phyloP scores from a whole-genome alignment of 805 yeast genomes.

The Torulaspora microellipsoides region DNA sequence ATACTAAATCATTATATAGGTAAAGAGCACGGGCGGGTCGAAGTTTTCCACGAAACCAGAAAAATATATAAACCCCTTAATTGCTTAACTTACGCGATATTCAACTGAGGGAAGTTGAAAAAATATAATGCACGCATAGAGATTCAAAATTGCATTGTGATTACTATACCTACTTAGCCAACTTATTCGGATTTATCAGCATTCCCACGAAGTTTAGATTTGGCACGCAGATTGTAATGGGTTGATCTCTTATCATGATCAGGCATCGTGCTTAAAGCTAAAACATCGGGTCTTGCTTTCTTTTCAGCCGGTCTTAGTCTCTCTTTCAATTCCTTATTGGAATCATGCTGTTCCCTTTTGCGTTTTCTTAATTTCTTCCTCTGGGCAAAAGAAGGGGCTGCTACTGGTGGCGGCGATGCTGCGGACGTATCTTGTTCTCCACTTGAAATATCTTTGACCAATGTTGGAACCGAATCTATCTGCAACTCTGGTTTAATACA shows the following conservation, averaged over 20 bases:
- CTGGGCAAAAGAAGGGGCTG: neutral
- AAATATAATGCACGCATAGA: neutral
- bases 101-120: neutral
- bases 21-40: too few species aligned
- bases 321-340: constrained; percentile 12
- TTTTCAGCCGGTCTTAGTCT: constrained; percentile 26
- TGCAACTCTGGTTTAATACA: constrained; percentile 3
- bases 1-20: too few species aligned
- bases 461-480: neutral
- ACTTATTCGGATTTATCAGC: constrained; percentile 1
- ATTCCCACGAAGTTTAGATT: constrained; percentile 27
- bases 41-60: too few species aligned
- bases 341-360: constrained; percentile 10
- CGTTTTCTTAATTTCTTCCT: constrained; percentile 13
- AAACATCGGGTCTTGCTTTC: constrained; percentile 27
- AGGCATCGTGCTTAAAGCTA: constrained; percentile 21
- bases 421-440: neutral
- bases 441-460: neutral
- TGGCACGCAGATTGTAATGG: constrained; percentile 32
- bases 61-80: too few species aligned
- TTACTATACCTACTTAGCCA: too few species aligned
- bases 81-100: too few species aligned
- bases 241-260: constrained; percentile 30
- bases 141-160: too few species aligned
- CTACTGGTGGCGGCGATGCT: constrained; percentile 1